These are phyloP conservation scores for Fusarium verrucosum DNA, from an alignment of 2,329 filamentous ascomycete species.

Conservation along the genomic window DNA sequence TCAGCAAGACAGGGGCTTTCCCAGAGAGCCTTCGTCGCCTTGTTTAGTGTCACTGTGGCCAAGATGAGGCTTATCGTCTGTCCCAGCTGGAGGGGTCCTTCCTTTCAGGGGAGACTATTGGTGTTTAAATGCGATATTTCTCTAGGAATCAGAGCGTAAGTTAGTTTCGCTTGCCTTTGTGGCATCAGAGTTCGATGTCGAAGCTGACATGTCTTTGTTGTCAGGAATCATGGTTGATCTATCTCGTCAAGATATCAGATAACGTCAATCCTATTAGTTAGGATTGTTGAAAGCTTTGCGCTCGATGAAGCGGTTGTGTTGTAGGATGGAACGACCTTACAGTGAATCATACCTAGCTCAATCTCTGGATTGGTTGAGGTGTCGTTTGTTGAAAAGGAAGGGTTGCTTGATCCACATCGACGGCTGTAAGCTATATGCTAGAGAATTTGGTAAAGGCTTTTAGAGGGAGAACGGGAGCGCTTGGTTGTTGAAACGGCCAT, in stretches of 20 bases:
- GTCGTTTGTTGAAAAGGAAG: too few species aligned
- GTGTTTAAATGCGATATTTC: neutral
- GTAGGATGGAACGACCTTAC: fast-evolving
- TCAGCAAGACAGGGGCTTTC: neutral
- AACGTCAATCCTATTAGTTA: too few species aligned
- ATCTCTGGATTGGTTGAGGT: too few species aligned
- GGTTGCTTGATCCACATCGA: too few species aligned
- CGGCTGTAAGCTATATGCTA: too few species aligned
- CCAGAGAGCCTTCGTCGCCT: neutral
- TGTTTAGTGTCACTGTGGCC: neutral
- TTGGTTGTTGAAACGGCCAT: too few species aligned
- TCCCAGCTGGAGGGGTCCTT: neutral
- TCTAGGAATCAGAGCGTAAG: neutral
- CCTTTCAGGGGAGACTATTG: neutral
- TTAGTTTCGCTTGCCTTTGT: fast-evolving
- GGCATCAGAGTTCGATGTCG: fast-evolving
- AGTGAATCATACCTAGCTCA: fast-evolving
- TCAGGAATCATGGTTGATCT: fast-evolving
- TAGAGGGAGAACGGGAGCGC: too few species aligned
- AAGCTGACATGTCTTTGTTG: neutral
- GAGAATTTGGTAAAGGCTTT: too few species aligned
- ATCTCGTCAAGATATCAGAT: neutral
- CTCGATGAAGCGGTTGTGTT: fast-evolving
- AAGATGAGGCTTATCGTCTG: neutral
- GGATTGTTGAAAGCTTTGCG: fast-evolving